A percentile compares a stretch with the other conserved stretches of the same genome.
These are phyloP conservation scores for Arabis alpina DNA, from an alignment of 345 rosid genomes.

Conservation along the genomic window DNA sequence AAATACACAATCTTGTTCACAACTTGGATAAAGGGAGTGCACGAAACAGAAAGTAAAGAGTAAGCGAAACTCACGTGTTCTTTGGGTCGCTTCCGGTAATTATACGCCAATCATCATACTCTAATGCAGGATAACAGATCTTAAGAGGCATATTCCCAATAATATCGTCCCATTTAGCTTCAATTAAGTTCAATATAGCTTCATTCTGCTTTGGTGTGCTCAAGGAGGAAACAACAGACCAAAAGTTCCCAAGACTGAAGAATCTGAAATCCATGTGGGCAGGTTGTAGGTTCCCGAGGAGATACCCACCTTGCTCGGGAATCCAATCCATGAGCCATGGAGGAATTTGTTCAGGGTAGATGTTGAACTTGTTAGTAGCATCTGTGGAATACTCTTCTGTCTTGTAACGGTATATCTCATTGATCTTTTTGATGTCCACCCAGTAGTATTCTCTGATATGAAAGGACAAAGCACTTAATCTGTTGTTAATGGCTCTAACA, in stretches of 20 bases:
- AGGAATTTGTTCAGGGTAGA: slow-evolving; percentile 91
- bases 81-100: slow-evolving; percentile 97
- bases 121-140: slow-evolving; percentile 89
- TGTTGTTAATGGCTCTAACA: slow-evolving; percentile 76
- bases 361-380: slow-evolving; percentile 86
- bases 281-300: slow-evolving; percentile 81
- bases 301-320: slow-evolving; percentile 81
- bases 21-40: not conserved
- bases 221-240: slow-evolving; percentile 80
- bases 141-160: slow-evolving; percentile 87
- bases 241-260: slow-evolving; percentile 84
- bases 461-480: slow-evolving; percentile 82
- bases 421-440: slow-evolving; percentile 84
- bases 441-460: slow-evolving; percentile 91
- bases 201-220: slow-evolving; percentile 80
- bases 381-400: slow-evolving; percentile 89
- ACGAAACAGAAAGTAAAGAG: not conserved
- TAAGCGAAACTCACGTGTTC: slow-evolving; percentile 66
- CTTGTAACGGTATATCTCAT: slow-evolving; percentile 88
- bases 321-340: slow-evolving; percentile 92
- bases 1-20: not conserved
- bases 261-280: slow-evolving; percentile 91
- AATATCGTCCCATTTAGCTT: slow-evolving; percentile 84
- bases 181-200: slow-evolving; percentile 68
- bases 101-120: slow-evolving; percentile 92